Evolutionary conservation across 139 green algal species (phyloP).

Genomic region (Coelastrella sp.): DNA sequence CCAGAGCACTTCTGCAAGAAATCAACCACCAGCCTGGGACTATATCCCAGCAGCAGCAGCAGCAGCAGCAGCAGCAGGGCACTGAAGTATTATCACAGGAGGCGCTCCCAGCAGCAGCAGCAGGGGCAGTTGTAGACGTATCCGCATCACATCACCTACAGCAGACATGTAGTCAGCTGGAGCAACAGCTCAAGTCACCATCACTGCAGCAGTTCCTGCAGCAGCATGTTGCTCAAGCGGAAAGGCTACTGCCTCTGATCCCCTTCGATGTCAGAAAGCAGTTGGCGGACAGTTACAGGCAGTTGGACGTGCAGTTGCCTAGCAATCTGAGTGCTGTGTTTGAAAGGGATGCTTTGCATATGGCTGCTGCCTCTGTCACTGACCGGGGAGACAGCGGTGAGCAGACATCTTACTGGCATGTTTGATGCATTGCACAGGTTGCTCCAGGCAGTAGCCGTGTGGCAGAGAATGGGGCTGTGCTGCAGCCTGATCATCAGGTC

Average conservation of each 20-base stretch:
- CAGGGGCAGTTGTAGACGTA: neutral
- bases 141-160: neutral
- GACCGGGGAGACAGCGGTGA: neutral
- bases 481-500: no score
- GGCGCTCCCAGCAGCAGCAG: neutral
- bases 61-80: neutral
- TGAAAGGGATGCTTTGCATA: neutral
- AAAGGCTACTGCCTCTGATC: neutral
- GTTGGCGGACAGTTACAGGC: conserved; percentile 10
- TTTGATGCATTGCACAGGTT: neutral
- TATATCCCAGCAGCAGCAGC: neutral
- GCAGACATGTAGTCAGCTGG: neutral
- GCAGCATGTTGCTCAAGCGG: conserved; percentile 2
- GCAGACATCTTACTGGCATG: neutral
- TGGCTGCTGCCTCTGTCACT: neutral
- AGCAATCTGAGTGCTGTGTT: neutral
- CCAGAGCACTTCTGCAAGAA: no score
- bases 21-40: no score
- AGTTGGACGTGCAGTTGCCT: conserved; percentile 18
- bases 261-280: neutral
- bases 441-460: no score
- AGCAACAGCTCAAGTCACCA: neutral
- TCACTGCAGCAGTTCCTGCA: conserved; percentile 1
- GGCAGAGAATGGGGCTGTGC: no score
- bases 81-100: neutral